Evolutionary conservation across 2,329 filamentous ascomycete species (phyloP), one percentile per base, ranked within the genome.

Genomic region (Biscogniauxia mediterranea): DNA sequence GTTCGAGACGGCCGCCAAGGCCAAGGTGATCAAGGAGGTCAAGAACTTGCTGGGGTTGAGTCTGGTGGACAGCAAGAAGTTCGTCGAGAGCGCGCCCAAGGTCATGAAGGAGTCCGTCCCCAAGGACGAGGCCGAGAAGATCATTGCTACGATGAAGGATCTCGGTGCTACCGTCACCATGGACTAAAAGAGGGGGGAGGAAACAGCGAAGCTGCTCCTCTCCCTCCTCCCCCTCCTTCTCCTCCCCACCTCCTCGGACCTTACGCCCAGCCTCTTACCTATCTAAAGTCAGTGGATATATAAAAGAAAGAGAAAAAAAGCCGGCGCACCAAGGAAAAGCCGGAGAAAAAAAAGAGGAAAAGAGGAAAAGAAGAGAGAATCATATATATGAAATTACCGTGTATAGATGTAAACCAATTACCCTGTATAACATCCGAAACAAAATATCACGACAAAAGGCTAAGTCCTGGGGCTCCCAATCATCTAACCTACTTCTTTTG

Each of bases 11-110:
- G 84, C 80, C 56, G 82, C 94, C 67, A 99, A 99, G 85, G 93
- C 96, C 73, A 99, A 99, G 90, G 84, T 99, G 73, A 99, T 99
- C 85, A 99, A 99, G 87, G 95, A 99, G 83, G 86, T 99, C 82
- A 99, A 99, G 88, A 89, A 87, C 74, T 85, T 99, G 87, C 83
- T 99, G 63, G 95, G 95, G 52, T 81, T 99, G 75, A 96, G 91
- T 77, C 85, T 99, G 82, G 96, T 99, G 70, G 95, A 99, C 80
- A 96, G 92, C 81, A 99, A 99, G 90, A 99, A 99, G 84, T 99
- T 99, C 74, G 95, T 99, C 68, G 95, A 99, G 85, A 92, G 91
- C 75, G 93, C 91, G 70, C 95, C 95, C 67, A 99, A 99, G 89
- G 82, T 92, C 78, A 91, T 99, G 92, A 98, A 98, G 89, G 95